Evolutionary conservation across 1,139 yeast species (phyloP).

Genomic region (Arxiozyma slooffiae): DNA sequence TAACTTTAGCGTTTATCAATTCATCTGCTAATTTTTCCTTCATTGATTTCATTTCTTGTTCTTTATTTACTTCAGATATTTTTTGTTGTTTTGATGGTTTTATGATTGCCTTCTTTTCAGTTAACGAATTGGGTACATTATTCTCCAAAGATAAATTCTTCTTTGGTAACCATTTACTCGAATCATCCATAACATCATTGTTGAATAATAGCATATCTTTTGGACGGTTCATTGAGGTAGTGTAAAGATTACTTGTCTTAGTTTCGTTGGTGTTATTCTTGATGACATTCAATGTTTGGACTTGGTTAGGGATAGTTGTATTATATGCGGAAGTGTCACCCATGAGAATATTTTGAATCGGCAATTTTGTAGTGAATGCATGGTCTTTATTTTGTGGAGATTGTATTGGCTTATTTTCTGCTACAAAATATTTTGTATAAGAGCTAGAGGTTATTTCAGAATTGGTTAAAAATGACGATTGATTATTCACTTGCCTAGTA

Average conservation of each 20-base stretch:
- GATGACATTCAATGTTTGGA: background rate
- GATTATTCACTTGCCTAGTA: background rate
- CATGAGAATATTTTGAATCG: background rate
- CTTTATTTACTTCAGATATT: background rate
- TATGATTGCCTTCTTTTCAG: background rate
- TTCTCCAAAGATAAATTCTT: background rate
- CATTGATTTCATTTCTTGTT: background rate
- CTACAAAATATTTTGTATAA: background rate
- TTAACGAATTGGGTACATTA: background rate
- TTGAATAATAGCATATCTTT: too few relatives aligned
- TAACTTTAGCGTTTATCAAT: constrained; percentile 31
- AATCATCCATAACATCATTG: background rate
- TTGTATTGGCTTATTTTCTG: background rate
- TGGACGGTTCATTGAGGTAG: background rate
- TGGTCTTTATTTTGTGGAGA: background rate
- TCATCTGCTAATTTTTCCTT: constrained; percentile 16
- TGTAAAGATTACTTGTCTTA: background rate
- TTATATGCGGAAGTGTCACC: background rate
- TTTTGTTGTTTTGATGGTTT: constrained; percentile 1
- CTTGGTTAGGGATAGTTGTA: background rate
- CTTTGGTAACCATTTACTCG: background rate
- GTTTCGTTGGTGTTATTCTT: background rate
- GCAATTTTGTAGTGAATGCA: too few relatives aligned
- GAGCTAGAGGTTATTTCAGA: background rate
- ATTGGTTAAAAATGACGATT: background rate